phyloP scores from a whole-genome alignment of 768 basidiomycete genomes.

The Suillus spraguei region DNA sequence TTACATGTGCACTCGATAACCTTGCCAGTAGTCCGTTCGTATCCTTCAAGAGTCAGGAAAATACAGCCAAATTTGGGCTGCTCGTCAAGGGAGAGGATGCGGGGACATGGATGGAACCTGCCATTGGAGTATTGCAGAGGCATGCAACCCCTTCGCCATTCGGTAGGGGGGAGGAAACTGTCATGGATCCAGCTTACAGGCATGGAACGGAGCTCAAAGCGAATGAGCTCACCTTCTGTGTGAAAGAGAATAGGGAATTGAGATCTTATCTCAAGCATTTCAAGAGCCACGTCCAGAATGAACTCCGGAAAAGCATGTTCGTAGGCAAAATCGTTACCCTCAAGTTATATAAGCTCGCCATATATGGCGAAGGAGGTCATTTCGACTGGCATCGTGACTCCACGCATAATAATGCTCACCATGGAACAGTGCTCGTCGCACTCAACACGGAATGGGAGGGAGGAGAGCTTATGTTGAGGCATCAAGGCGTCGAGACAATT shows the following conservation, averaged over 20 bases:
- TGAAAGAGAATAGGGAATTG: background rate
- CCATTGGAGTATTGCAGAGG: background rate
- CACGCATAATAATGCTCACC: background rate
- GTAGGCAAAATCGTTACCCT: background rate
- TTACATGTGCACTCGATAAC: background rate
- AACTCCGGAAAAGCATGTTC: background rate
- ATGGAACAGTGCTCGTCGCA: background rate
- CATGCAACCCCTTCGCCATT: background rate
- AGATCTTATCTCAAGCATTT: accelerated
- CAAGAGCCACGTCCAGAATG: background rate
- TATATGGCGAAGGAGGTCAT: constrained; percentile 1
- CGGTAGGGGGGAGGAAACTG: background rate
- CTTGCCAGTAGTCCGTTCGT: background rate
- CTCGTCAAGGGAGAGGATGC: background rate
- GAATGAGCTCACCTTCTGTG: background rate
- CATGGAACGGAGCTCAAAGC: background rate
- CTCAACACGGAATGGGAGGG: background rate
- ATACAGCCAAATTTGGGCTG: background rate
- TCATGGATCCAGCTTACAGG: constrained; percentile 4
- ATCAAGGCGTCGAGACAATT: background rate
- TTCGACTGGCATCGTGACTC: constrained; percentile 6
- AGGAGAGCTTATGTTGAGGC: background rate
- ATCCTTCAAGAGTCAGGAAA: background rate
- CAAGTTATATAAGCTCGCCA: constrained; percentile 1
- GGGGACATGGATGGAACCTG: background rate